Evolutionary conservation across 2,329 filamentous ascomycete species (phyloP).

Genomic region (Epichloe glyceriae): DNA sequence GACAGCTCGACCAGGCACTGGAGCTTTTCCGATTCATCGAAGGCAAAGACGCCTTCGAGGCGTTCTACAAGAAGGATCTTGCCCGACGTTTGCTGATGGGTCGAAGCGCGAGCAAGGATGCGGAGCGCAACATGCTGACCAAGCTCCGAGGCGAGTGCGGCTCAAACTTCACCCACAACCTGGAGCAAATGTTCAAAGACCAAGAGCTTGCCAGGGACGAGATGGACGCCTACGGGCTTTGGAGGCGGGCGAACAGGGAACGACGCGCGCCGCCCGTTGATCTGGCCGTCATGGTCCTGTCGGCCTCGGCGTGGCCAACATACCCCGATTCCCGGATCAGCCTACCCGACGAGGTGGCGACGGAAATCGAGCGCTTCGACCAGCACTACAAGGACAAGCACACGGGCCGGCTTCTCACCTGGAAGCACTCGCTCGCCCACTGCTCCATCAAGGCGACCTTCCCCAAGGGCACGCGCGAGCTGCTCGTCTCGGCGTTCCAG

Average conservation of each 20-base stretch:
- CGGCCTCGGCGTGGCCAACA: conserved; percentile 80
- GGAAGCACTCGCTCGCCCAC: conserved; percentile 90
- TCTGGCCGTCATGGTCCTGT: conserved; percentile 80
- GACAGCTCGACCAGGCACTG: conserved; percentile 81
- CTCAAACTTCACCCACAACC: conserved; percentile 85
- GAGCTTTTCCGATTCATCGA: conserved; percentile 95
- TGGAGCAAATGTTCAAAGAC: conserved; percentile 99
- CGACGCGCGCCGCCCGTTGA: conserved; percentile 35
- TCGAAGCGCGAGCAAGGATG: conserved; percentile 84
- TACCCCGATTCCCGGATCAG: conserved; percentile 65
- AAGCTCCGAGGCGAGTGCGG: conserved; percentile 90
- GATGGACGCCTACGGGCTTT: conserved; percentile 76
- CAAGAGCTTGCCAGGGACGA: conserved; percentile 88
- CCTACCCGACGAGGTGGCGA: conserved; percentile 61
- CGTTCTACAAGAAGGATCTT: conserved; percentile 97
- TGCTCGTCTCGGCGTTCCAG: conserved; percentile 85
- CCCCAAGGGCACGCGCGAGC: conserved; percentile 67
- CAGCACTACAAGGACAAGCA: conserved; percentile 81
- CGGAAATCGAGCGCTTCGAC: conserved; percentile 72
- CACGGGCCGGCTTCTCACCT: conserved; percentile 70
- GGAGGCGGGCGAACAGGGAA: conserved; percentile 37
- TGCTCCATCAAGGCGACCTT: conserved; percentile 77
- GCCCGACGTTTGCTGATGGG: conserved; percentile 82
- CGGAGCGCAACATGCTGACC: conserved; percentile 87
- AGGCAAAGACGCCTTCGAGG: conserved; percentile 95